Conservation (phyloP, 2,329 filamentous ascomycete genomes). For the Elsinoe arachidis region DNA sequence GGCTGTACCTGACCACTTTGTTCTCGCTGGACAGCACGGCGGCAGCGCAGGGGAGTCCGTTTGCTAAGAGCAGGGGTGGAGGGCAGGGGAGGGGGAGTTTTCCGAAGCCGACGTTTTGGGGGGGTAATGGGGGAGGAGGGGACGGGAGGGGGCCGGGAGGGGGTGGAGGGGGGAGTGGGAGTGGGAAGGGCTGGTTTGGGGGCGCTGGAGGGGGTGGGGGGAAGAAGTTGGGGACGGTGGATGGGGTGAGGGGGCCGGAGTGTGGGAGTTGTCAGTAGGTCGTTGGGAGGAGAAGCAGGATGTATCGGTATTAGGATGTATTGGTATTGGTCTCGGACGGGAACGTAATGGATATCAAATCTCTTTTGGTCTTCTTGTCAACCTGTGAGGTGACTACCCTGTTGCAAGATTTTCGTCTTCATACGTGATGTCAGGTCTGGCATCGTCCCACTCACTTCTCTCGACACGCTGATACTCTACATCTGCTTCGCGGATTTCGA, state of each 20-base stretch:
- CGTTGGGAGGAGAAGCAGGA: not conserved
- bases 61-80: constrained; percentile 32
- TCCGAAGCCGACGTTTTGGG: constrained; percentile 13
- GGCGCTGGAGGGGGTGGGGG: not conserved
- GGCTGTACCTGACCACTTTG: constrained; percentile 41
- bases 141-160: constrained; percentile 4
- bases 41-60: constrained; percentile 37
- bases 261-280: constrained; percentile 13
- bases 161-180: not conserved
- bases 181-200: not conserved
- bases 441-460: too few relatives aligned
- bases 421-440: too few relatives aligned
- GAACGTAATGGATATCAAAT: not conserved
- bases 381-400: too few relatives aligned
- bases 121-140: constrained; percentile 20
- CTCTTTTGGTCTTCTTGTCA: too few relatives aligned
- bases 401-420: too few relatives aligned
- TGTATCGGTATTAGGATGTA: not conserved
- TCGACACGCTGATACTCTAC: too few relatives aligned
- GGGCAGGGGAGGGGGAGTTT: constrained; percentile 1
- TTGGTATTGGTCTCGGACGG: not conserved
- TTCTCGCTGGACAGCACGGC: constrained; percentile 41
- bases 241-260: constrained; percentile 10
- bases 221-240: constrained; percentile 10
- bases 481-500: too few relatives aligned